These are phyloP conservation scores for Rhynchospora tenuis DNA, from an alignment of 176 grass and related monocot species.

Conservation along the genomic window DNA sequence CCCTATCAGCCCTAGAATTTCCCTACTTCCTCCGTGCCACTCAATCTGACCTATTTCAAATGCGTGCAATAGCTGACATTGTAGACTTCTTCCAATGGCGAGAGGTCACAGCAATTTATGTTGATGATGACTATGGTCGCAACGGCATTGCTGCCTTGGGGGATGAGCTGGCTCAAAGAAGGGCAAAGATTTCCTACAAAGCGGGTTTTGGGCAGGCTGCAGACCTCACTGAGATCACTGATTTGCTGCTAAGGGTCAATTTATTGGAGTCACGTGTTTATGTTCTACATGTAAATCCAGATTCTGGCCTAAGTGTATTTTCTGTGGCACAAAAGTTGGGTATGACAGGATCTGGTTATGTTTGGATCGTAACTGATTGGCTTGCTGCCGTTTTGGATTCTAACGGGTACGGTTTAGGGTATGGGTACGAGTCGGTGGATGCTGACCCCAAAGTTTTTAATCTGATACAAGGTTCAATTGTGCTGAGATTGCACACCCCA, in stretches of 20 bases:
- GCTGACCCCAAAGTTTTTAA: constrained; percentile 26
- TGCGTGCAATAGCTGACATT: constrained; percentile 66
- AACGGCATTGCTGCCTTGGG: constrained; percentile 44
- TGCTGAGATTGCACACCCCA: constrained; percentile 60
- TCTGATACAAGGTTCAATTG: constrained; percentile 60
- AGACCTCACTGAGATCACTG: constrained; percentile 34
- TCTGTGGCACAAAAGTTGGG: constrained; percentile 42
- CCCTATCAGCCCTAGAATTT: constrained; percentile 59
- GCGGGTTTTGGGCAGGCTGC: constrained; percentile 20
- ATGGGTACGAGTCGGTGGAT: neutral
- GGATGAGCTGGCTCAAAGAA: constrained; percentile 49
- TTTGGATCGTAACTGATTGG: constrained; percentile 89
- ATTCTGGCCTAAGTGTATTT: constrained; percentile 63
- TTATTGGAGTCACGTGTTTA: constrained; percentile 85
- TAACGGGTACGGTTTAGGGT: neutral
- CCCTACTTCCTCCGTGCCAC: constrained; percentile 70
- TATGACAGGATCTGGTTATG: constrained; percentile 63
- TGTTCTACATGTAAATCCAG: constrained; percentile 78
- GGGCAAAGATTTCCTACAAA: constrained; percentile 67
- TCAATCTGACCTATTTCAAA: constrained; percentile 73
- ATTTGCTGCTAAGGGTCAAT: constrained; percentile 51
- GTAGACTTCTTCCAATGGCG: constrained; percentile 68
- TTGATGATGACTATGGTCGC: constrained; percentile 87
- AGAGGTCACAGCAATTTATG: constrained; percentile 64
- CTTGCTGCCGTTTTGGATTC: constrained; percentile 79